A percentile compares a stretch with the other conserved stretches of the same genome.
phyloP scores from a whole-genome alignment of 2,329 filamentous ascomycete species.

The Xylaria digitata region DNA sequence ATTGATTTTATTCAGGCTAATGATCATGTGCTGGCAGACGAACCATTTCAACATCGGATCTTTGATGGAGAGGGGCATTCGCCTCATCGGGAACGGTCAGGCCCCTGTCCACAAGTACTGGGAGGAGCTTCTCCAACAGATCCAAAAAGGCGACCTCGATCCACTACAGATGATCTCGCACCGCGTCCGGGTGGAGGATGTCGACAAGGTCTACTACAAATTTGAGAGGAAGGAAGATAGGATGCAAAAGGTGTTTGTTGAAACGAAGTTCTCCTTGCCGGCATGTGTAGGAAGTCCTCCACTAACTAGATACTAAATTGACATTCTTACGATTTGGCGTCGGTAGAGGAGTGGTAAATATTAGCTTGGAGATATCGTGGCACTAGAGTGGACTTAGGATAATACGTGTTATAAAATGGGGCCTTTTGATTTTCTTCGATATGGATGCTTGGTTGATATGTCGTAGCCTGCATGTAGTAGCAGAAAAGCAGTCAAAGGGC shows the following conservation, averaged over 20 bases:
- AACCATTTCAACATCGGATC: conserved; percentile 88
- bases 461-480: not conserved
- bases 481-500: not conserved
- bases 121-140: conserved; percentile 76
- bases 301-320: conserved; percentile 35
- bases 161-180: conserved; percentile 85
- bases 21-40: conserved; percentile 65
- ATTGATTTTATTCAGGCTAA: conserved; percentile 62
- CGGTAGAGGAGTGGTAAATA: not conserved
- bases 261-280: conserved; percentile 68
- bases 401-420: not conserved
- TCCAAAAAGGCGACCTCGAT: conserved; percentile 76
- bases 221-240: conserved; percentile 72
- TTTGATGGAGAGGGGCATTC: conserved; percentile 87
- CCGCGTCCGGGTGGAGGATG: conserved; percentile 78
- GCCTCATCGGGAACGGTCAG: conserved; percentile 75
- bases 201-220: conserved; percentile 72
- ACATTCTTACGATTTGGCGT: not conserved
- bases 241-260: conserved; percentile 83
- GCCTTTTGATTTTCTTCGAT: not conserved
- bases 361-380: not conserved
- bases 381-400: not conserved
- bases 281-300: conserved; percentile 35
- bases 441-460: not conserved
- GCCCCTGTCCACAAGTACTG: conserved; percentile 86